phyloP scores from a whole-genome alignment of 2,329 filamentous ascomycete genomes.

The Lecanosticta acicola region DNA sequence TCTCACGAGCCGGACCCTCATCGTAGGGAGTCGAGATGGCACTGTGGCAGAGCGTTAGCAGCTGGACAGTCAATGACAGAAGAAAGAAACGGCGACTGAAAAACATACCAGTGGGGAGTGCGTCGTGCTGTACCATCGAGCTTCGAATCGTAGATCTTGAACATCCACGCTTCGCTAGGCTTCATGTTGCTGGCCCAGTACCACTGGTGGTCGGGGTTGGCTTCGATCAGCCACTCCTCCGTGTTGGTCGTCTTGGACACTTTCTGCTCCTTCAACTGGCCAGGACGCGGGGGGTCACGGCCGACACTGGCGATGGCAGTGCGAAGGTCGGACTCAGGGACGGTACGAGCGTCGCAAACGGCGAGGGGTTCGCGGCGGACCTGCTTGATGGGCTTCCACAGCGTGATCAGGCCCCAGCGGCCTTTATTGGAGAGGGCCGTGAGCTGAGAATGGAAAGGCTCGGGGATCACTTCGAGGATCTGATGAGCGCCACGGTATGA shows the following conservation, averaged over 20 bases:
- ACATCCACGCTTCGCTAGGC: conserved; percentile 15
- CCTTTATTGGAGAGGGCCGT: too few relatives aligned
- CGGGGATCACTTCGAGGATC: too few relatives aligned
- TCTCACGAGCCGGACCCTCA: not conserved
- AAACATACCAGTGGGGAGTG: too few relatives aligned
- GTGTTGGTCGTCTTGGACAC: not conserved
- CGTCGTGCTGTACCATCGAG: conserved; percentile 11
- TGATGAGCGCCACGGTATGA: too few relatives aligned
- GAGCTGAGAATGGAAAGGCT: too few relatives aligned
- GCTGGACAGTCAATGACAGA: too few relatives aligned
- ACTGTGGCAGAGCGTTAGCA: too few relatives aligned
- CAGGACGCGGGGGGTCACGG: not conserved
- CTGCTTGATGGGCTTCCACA: conserved; percentile 16
- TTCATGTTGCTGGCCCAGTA: conserved; percentile 14
- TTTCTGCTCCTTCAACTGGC: not conserved
- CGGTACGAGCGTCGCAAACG: conserved; percentile 10
- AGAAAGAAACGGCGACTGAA: too few relatives aligned
- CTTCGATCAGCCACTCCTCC: not conserved
- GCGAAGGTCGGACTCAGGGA: conserved; percentile 8
- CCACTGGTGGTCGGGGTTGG: conserved; percentile 4
- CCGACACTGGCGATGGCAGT: not conserved
- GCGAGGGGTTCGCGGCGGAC: conserved; percentile 13
- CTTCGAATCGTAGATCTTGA: conserved; percentile 16
- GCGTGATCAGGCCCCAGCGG: conserved; percentile 16
- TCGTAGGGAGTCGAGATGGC: not conserved